A percentile compares a stretch with the other conserved stretches of the same genome.
phyloP scores from a whole-genome alignment of 208 protist genomes.

The Phytomonas sp. region DNA sequence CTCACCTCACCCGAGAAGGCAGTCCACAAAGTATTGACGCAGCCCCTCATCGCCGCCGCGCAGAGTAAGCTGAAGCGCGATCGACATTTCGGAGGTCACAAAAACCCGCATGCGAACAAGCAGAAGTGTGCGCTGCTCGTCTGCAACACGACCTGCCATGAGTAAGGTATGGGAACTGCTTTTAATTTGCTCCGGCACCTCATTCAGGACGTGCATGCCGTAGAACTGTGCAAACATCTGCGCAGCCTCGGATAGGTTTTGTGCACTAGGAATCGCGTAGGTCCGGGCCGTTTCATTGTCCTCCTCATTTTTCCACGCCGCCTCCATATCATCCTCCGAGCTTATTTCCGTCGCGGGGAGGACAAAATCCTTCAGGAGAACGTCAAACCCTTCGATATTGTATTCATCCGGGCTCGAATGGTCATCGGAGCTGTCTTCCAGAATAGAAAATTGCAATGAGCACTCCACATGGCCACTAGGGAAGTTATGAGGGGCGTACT shows the following conservation, averaged over 20 bases:
- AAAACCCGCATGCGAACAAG: constrained; percentile 74
- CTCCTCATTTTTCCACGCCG: constrained; percentile 40
- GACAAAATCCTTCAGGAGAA: constrained; percentile 82
- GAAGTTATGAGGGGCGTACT: constrained; percentile 50
- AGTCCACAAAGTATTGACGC: constrained; percentile 66
- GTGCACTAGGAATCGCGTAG: constrained; percentile 74
- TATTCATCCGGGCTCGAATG: constrained; percentile 63
- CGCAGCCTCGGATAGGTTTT: constrained; percentile 76
- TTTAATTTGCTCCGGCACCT: constrained; percentile 61
- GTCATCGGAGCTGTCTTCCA: constrained; percentile 29
- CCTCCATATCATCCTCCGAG: constrained; percentile 9
- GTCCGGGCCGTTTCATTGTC: constrained; percentile 72
- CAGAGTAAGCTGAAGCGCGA: constrained; percentile 74
- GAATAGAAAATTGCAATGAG: constrained; percentile 66
- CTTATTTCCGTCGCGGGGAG: constrained; percentile 40
- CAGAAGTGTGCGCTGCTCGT: constrained; percentile 48
- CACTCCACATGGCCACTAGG: constrained; percentile 58
- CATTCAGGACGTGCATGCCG: constrained; percentile 70
- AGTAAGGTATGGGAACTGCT: constrained; percentile 64
- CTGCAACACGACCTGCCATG: constrained; percentile 67
- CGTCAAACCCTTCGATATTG: constrained; percentile 74
- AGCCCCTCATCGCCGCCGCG: constrained; percentile 54
- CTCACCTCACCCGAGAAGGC: constrained; percentile 39
- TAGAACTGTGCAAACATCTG: constrained; percentile 81
- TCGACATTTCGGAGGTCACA: constrained; percentile 51